Evolutionary conservation across 805 yeast genomes (phyloP).

Genomic region (Cyberlindnera lachancei): DNA sequence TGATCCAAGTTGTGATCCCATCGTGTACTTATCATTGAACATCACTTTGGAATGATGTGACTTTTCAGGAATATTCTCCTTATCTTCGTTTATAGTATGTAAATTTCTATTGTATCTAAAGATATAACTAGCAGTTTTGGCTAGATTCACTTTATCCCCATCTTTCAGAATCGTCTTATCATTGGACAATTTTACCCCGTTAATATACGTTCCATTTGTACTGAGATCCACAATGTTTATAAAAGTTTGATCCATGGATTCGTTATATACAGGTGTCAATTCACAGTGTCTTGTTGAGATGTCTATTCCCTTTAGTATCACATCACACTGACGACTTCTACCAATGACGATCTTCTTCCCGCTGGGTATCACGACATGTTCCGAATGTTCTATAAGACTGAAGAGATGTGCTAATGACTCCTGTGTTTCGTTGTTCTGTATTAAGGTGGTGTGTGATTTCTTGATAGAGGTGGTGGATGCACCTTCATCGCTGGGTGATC

Average conservation of each 20-base stretch:
- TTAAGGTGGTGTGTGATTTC: slow-evolving; percentile 10
- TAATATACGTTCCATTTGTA: slow-evolving; percentile 61
- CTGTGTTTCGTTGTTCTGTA: too few relatives aligned
- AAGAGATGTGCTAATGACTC: slow-evolving; percentile 13
- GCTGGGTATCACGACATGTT: slow-evolving; percentile 24
- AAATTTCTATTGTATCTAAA: slow-evolving; percentile 33
- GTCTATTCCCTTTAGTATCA: slow-evolving; percentile 46
- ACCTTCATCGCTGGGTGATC: slow-evolving; percentile 8
- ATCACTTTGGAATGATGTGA: slow-evolving; percentile 22
- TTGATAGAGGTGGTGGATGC: slow-evolving; percentile 7
- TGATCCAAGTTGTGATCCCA: slow-evolving; percentile 56
- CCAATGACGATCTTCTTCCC: slow-evolving; percentile 36
- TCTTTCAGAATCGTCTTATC: slow-evolving; percentile 43
- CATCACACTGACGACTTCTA: slow-evolving; percentile 53
- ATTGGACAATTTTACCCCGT: slow-evolving; percentile 43
- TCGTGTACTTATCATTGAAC: slow-evolving; percentile 44
- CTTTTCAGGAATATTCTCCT: slow-evolving; percentile 9
- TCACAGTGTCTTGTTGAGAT: slow-evolving; percentile 62
- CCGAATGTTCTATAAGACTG: slow-evolving; percentile 7
- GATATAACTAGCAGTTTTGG: slow-evolving; percentile 41
- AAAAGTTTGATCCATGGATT: slow-evolving; percentile 27
- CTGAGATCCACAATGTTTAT: slow-evolving; percentile 45
- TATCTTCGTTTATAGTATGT: slow-evolving; percentile 10
- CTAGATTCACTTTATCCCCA: slow-evolving; percentile 60
- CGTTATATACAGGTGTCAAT: slow-evolving; percentile 34